Conservation (phyloP, 2,329 filamentous ascomycete genomes). For the Xylariales sp. region DNA sequence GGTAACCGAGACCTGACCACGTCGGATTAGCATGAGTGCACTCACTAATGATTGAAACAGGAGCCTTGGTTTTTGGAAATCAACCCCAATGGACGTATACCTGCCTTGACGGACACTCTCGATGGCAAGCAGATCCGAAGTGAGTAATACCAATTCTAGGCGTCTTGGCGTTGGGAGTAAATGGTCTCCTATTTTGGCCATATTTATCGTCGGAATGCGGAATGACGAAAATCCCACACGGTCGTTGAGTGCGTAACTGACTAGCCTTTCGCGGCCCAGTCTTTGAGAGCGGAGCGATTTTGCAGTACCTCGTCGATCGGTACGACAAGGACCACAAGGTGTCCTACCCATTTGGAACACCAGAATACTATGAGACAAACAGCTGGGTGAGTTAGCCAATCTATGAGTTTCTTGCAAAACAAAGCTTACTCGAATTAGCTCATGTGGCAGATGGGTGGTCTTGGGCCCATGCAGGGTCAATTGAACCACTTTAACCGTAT, state of each 20-base stretch:
- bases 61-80: constrained; percentile 89
- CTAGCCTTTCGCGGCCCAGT: constrained; percentile 52
- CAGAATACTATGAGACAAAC: constrained; percentile 82
- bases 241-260: neutral
- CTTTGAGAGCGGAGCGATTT: constrained; percentile 86
- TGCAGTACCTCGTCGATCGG: constrained; percentile 84
- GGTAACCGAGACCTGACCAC: constrained; percentile 44
- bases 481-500: constrained; percentile 82
- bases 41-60: constrained; percentile 38
- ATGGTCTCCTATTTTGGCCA: neutral
- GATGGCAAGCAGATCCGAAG: constrained; percentile 75
- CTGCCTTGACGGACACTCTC: constrained; percentile 84
- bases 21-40: neutral
- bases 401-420: neutral
- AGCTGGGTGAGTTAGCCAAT: constrained; percentile 70
- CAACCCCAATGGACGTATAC: constrained; percentile 93
- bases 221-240: neutral
- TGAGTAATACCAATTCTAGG: constrained; percentile 8
- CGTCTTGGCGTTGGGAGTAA: neutral
- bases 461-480: constrained; percentile 87
- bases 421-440: constrained; percentile 54
- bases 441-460: constrained; percentile 81
- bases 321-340: constrained; percentile 88
- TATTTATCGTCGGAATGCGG: neutral
- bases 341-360: constrained; percentile 77